Conservation (phyloP, 257 asterid genomes). For the Pogostemon cablin region DNA sequence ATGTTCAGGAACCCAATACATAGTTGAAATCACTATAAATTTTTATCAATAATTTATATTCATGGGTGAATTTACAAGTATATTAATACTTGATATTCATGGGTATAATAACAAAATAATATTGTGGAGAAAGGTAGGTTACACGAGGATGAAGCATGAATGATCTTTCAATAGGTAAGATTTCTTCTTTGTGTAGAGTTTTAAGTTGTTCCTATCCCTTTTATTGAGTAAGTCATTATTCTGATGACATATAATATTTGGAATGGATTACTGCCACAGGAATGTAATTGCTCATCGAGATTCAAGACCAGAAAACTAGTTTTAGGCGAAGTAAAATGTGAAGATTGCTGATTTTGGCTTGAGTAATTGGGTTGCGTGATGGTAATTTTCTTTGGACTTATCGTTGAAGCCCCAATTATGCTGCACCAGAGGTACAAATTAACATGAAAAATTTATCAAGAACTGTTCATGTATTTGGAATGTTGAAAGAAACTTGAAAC, state of each 20-base stretch:
- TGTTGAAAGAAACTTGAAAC: slow-evolving; percentile 16
- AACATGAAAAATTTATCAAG: slow-evolving; percentile 15
- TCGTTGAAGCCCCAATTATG: slow-evolving; percentile 95
- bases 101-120: slow-evolving; percentile 4
- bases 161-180: slow-evolving; percentile 83
- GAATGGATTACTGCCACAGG: slow-evolving; percentile 95
- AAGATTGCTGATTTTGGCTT: slow-evolving; percentile 95
- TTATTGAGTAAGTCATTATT: slow-evolving; percentile 8
- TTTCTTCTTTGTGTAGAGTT: slow-evolving; percentile 12
- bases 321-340: slow-evolving; percentile 77
- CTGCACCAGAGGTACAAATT: slow-evolving; percentile 85
- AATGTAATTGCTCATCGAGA: slow-evolving; percentile 97
- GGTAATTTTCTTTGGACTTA: slow-evolving; percentile 95
- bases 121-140: slow-evolving; percentile 94
- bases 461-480: slow-evolving; percentile 18
- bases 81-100: too few species aligned
- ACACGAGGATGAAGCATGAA: slow-evolving; percentile 87
- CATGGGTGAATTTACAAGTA: too few species aligned
- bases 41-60: too few species aligned
- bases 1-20: too few species aligned
- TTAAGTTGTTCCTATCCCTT: slow-evolving; percentile 18
- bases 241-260: slow-evolving; percentile 80
- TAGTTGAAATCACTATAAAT: too few species aligned
- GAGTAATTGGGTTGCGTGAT: slow-evolving; percentile 87
- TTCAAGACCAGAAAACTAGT: slow-evolving; percentile 91